Percentiles rank a stretch among this genome's conserved stretches.
phyloP scores from a whole-genome alignment of 2,329 filamentous ascomycete species.

The Orbilia blumenaviensis region DNA sequence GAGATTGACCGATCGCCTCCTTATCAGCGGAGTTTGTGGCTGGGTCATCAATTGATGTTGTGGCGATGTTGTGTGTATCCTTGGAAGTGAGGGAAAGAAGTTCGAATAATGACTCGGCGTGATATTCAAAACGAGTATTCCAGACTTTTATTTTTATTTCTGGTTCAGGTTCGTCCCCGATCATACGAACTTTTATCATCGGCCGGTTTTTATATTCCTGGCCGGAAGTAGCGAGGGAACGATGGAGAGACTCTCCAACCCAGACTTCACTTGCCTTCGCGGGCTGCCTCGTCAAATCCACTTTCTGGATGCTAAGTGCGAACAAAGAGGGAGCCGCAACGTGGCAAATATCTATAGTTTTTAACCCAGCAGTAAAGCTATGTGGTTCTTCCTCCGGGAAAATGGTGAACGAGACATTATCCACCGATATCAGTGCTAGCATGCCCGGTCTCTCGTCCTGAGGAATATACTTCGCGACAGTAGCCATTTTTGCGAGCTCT shows the following conservation, averaged over 20 bases:
- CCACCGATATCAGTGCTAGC: constrained; percentile 75
- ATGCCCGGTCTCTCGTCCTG: constrained; percentile 94
- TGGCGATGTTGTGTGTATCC: constrained; percentile 75
- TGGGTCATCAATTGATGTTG: constrained; percentile 78
- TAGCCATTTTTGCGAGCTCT: constrained; percentile 82
- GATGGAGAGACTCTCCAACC: constrained; percentile 69
- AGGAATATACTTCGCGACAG: constrained; percentile 90
- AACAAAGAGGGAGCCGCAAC: constrained; percentile 85
- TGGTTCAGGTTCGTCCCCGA: constrained; percentile 93
- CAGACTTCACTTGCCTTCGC: constrained; percentile 65
- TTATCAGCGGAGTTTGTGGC: constrained; percentile 77
- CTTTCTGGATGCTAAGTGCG: constrained; percentile 75
- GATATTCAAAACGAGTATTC: constrained; percentile 87
- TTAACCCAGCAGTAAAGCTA: constrained; percentile 67
- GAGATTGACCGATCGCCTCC: constrained; percentile 54
- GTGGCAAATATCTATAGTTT: constrained; percentile 76
- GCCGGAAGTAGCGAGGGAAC: constrained; percentile 59
- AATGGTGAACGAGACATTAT: constrained; percentile 70
- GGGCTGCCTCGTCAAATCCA: constrained; percentile 72
- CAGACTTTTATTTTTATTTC: constrained; percentile 86
- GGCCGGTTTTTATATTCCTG: constrained; percentile 62
- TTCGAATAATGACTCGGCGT: constrained; percentile 82
- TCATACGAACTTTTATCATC: constrained; percentile 85
- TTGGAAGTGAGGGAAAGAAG: constrained; percentile 75
- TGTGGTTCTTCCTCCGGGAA: constrained; percentile 77